phyloP scores from a whole-genome alignment of 1,139 yeast genomes.

The Wickerhamomyces sp. region DNA sequence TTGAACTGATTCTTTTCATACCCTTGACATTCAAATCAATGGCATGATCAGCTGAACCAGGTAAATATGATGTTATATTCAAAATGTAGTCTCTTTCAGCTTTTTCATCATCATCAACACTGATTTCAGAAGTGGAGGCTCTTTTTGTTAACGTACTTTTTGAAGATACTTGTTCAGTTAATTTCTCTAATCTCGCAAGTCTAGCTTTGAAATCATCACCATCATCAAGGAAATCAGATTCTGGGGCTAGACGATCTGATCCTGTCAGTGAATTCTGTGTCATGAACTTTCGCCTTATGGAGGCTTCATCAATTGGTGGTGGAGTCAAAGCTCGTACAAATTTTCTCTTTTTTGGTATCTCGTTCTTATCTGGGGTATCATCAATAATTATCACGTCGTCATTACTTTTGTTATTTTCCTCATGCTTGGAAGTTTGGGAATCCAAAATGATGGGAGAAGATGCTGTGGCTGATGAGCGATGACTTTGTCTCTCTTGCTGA shows the following conservation, averaged over 20 bases:
- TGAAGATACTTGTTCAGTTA: neutral
- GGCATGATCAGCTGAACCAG: constrained; percentile 17
- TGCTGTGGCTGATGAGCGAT: neutral
- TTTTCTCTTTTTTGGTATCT: constrained; percentile 1
- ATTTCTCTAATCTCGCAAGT: constrained; percentile 1
- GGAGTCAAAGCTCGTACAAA: constrained; percentile 11
- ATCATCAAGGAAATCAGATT: neutral
- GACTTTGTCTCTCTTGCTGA: neutral
- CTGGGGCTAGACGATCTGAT: neutral
- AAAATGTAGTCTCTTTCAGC: constrained; percentile 12
- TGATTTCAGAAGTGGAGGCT: neutral
- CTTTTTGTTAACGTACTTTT: neutral
- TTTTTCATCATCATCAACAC: constrained; percentile 1
- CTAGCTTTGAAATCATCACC: constrained; percentile 4
- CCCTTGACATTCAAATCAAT: constrained; percentile 19
- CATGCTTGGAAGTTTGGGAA: neutral
- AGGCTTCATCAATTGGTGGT: constrained; percentile 17
- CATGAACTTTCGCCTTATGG: constrained; percentile 5
- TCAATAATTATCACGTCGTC: constrained; percentile 5
- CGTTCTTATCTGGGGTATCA: neutral
- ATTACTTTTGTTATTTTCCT: neutral
- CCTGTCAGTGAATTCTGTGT: neutral
- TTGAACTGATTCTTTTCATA: constrained; percentile 15
- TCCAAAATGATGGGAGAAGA: constrained; percentile 1
- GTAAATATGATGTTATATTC: constrained; percentile 20